Evolutionary conservation across 2,329 filamentous ascomycete genomes (phyloP), one percentile per base, ranked within the genome.

Genomic region (Zymoseptoria crescenta): DNA sequence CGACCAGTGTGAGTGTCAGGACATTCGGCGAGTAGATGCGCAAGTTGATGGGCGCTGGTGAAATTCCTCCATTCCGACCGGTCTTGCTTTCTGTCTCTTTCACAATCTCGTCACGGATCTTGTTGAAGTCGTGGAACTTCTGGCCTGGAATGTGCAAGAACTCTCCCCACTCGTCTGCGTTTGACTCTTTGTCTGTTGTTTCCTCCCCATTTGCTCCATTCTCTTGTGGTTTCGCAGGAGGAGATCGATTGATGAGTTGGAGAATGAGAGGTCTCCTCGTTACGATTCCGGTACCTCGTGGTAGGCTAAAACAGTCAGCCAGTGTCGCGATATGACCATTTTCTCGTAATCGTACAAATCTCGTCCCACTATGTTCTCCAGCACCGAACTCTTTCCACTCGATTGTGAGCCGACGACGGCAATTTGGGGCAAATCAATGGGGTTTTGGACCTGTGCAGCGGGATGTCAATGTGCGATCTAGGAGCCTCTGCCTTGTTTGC

Each of bases 1-100:
- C 94, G 70, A 99, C 94, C 59, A 99, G 82, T 6, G 94, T 99
- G 68, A 99, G 82, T 59, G 95, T 99, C 62, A 99, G 85, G 74
- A 99, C 95, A 72, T 99, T 96, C 56, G 94, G 94, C 56, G 93
- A 97, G 83, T 96, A 97, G 77, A 99, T 96, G 72, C 94, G 87
- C 71, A 99, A 81, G 80, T 97, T 97, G 82, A 99, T 99, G 55
- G 94, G 94, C 30, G 90, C 88, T 24, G 94, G 90, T 52, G 93
- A 97, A 76, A 99, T 99, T 75, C 93, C 94, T 55, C 88, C 89
- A 81, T 99, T 99, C 74, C 87, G 87, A 65, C 94, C 94, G 67
- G 96, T 96, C 81, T 99, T 97, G 68, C 89, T 87, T 72, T 96
- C 92, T 50, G 94, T 99, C 79, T 99, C 94, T 70, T 90, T 87